Base-by-base conservation (phyloP, 306 rosid species). In the Glycine tomentella region DNA sequence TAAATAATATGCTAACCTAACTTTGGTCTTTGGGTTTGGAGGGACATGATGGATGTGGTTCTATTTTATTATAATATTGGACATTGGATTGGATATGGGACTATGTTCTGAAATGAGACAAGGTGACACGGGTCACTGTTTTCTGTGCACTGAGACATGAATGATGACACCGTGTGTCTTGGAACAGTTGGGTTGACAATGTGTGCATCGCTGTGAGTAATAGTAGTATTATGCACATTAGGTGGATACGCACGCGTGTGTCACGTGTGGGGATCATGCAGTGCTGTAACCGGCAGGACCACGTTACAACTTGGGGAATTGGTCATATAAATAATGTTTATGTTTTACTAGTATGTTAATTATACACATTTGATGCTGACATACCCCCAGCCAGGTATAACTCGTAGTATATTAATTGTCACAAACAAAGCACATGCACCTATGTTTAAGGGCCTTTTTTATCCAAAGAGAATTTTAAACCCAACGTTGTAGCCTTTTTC, bases 131-230 rank as follows among this genome's bases (percentile, higher is more conserved):
- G 70, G 53, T 78, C 82, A 31, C 82, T 78, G 82, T 78, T 69
- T 65, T 74, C 33, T 69, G 81, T 74, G 75, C 66, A 74, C 81
- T 69, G n/a, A 42, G 67, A 42, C 77, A 80, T 83, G 86, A 80
- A 84, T 87, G 86, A 84, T 87, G 87, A 70, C 80, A 55, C 33
- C 69, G 77, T 49, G 68, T 34, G 50, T 71, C 34, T 69, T 7
- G 70, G 86, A 80, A 72, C 79, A 83, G 82, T 83, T 62, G 62
- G 87, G 87, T 86, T 83, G 87, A 86, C 87, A 81, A 64, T 74
- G 80, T 73, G 80, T 62, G 25, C 53, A 62, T 66, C 3, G 38
- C 67, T 83, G 79, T 68, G 77, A 68, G 34, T 14, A 38, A 76
- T 86, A 76, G 53, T 71, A 70, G 46, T 71, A 70, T 73, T 70